Percentiles rank a stretch among this genome's conserved stretches.
phyloP scores from a whole-genome alignment of 73 alveolate species.

The Symbiodinium natans region DNA sequence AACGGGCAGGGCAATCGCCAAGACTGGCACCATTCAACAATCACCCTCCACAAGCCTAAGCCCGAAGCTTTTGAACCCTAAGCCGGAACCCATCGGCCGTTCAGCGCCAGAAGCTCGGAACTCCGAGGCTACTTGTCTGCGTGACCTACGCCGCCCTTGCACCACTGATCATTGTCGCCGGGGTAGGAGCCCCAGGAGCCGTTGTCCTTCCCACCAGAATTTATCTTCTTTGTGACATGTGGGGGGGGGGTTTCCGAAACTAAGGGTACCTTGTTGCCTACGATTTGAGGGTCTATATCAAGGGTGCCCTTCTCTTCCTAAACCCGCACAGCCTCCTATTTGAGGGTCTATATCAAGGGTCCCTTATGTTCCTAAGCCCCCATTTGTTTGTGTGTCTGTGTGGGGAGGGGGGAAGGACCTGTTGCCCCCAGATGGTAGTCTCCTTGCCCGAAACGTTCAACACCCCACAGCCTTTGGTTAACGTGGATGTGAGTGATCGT shows the following conservation, averaged over 20 bases:
- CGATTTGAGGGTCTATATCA: not conserved
- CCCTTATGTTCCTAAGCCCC: no score
- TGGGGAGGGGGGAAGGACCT: no score
- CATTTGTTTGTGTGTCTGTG: no score
- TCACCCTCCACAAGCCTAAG: not conserved
- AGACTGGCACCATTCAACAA: not conserved
- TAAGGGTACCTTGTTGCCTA: not conserved
- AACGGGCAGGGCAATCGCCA: not conserved
- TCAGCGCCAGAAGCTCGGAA: no score
- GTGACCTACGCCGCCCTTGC: slow-evolving; percentile 81
- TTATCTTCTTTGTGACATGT: not conserved
- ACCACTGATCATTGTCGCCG: slow-evolving; percentile 80
- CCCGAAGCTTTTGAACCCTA: no score
- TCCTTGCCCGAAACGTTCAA: no score
- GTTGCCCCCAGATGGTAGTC: no score
- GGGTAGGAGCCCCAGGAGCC: not conserved
- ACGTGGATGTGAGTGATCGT: no score
- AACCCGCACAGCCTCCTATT: not conserved
- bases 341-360: no score
- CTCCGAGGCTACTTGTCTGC: slow-evolving; percentile 26
- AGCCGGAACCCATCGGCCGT: not conserved
- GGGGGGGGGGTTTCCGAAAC: not conserved
- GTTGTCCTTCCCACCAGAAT: not conserved
- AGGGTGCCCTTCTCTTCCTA: not conserved
- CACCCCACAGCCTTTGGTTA: no score